Evolutionary conservation across 2,329 filamentous ascomycete species (phyloP).

Genomic region (Xylaria polymorpha): DNA sequence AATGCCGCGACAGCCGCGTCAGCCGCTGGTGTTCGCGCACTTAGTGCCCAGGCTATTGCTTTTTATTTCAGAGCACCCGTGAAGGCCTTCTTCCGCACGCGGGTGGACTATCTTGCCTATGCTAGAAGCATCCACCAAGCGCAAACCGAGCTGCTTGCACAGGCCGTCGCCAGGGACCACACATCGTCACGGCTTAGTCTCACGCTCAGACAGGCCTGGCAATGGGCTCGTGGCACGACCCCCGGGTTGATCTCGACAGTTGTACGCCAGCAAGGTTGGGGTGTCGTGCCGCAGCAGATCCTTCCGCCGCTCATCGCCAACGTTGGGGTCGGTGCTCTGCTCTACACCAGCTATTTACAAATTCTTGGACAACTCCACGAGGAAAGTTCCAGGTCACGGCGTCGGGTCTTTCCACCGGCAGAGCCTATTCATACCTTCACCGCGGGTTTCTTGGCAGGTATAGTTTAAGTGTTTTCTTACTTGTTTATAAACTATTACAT

Average conservation of each 20-base stretch:
- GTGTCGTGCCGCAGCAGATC: conserved; percentile 80
- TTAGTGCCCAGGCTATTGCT: conserved; percentile 84
- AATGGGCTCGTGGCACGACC: conserved; percentile 71
- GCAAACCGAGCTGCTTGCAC: conserved; percentile 54
- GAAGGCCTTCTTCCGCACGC: conserved; percentile 90
- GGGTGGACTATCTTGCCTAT: conserved; percentile 82
- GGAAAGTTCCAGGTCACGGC: conserved; percentile 67
- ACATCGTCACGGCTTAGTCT: conserved; percentile 50
- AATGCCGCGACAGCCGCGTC: conserved; percentile 78
- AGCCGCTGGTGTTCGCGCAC: conserved; percentile 83
- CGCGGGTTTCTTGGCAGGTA: conserved; percentile 72
- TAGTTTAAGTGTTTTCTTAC: too few species aligned
- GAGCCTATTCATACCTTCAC: conserved; percentile 71
- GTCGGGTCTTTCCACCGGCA: conserved; percentile 77
- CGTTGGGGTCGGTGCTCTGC: conserved; percentile 76
- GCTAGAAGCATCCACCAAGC: conserved; percentile 65
- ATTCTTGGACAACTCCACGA: conserved; percentile 74
- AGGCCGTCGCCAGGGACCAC: conserved; percentile 53
- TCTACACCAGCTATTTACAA: conserved; percentile 81
- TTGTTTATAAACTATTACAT: too few species aligned
- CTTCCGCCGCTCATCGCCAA: conserved; percentile 80
- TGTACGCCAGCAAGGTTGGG: conserved; percentile 76
- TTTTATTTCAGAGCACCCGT: conserved; percentile 94
- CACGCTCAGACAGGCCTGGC: conserved; percentile 57
- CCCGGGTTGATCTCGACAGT: conserved; percentile 76